Percentiles rank a stretch among this genome's conserved stretches.
phyloP scores from a whole-genome alignment of 352 stramenopile species.

The Pythium utonaiense region DNA sequence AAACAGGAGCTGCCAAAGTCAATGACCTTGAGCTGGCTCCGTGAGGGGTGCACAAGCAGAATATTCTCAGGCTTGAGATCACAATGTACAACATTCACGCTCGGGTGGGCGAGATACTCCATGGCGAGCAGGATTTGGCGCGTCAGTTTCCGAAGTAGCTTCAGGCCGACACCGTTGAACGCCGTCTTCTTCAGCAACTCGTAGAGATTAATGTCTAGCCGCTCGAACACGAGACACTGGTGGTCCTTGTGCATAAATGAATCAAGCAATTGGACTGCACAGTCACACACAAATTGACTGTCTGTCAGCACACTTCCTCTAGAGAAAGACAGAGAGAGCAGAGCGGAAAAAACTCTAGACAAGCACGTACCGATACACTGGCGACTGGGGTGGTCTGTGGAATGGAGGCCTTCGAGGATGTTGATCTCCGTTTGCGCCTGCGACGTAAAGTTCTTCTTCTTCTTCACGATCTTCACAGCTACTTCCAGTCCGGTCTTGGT shows the following conservation, averaged over 20 bases:
- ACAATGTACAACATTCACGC: constrained; percentile 98
- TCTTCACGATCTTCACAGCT: constrained; percentile 99
- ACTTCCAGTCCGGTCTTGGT: constrained; percentile 82
- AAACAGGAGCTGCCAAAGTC: constrained; percentile 98
- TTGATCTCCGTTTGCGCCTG: constrained; percentile 98
- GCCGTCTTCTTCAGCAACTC: constrained; percentile 94
- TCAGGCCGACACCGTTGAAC: constrained; percentile 90
- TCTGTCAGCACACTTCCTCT: not conserved
- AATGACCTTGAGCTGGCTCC: constrained; percentile 98
- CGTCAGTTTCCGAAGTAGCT: constrained; percentile 94
- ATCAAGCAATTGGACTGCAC: constrained; percentile 88
- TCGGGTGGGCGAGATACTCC: constrained; percentile 83
- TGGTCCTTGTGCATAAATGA: constrained; percentile 96
- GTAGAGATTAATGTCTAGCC: constrained; percentile 96
- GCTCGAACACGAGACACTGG: constrained; percentile 98
- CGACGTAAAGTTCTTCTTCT: constrained; percentile 95
- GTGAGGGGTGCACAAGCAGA: constrained; percentile 90
- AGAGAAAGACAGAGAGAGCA: too few species aligned
- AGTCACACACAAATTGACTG: not conserved
- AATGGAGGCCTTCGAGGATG: constrained; percentile 90
- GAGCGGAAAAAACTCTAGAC: too few species aligned
- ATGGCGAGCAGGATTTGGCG: constrained; percentile 90
- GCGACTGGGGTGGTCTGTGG: constrained; percentile 75
- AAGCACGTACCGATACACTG: constrained; percentile 94
- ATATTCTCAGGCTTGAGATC: constrained; percentile 99